Base-by-base conservation (phyloP, 805 yeast genomes). In the Scheffersomyces lignosus region DNA sequence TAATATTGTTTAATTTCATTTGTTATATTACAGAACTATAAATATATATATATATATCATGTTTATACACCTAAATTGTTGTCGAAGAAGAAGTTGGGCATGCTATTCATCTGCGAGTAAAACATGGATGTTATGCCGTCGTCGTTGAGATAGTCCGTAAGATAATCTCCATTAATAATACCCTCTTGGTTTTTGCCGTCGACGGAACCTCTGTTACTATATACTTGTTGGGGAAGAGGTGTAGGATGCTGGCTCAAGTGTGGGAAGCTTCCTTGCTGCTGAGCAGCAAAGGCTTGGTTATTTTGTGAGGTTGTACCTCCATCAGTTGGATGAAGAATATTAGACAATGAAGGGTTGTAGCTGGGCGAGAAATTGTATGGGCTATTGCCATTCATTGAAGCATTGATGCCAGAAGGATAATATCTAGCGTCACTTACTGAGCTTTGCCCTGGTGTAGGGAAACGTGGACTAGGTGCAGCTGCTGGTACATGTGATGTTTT, bases 31-130 rank as follows among this genome's bases (percentile, higher is more conserved):
- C n/a, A n/a, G n/a, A n/a, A n/a, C n/a, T n/a, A n/a, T n/a, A n/a
- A 20, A 10, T 20, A 20, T 20, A 7, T 10, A 20, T 7, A 20
- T 20, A 20, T 20, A 20, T 10, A 20, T 20, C 24, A 7, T 7
- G 24, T 20, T 29, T 25, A 56, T 15, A 49, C 43, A 14, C 60
- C 59, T 28, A 58, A 33, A 38, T 52, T 62, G 31, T 63, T 63
- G 37, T 67, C 73, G 32, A 52, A 64, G 45, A 67, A 66, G 38
- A 58, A 64, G 42, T 66, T 67, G 9, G 72, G 71, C 38, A 61
- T 44, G 27, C 47, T 52, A 34, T 51, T 48, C 47, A 60, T 45
- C 37, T 60, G 66, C 13, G 58, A 49, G 16, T 43, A 42, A 6
- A 57, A 41, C 41, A 52, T 44, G 37, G 40, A 47, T 10, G 49